Percentiles rank a stretch among this genome's conserved stretches.
phyloP scores from a whole-genome alignment of 2,329 filamentous ascomycete genomes.

The Elsinoe australis region DNA sequence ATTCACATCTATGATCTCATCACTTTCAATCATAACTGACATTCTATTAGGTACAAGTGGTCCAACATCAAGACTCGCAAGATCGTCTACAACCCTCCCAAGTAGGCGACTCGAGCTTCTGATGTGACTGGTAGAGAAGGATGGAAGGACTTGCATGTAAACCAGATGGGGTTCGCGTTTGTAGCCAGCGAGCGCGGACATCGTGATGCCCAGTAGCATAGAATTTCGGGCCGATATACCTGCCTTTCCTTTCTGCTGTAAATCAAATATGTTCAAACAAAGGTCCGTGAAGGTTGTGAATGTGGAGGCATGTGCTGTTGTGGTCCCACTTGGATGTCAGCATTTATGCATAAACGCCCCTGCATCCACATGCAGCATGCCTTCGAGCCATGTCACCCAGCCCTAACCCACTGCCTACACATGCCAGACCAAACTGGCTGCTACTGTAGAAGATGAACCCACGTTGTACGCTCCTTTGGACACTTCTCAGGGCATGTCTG shows the following conservation, averaged over 20 bases:
- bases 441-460: neutral
- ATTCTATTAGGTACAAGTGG: constrained; percentile 74
- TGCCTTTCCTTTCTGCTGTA: constrained; percentile 11
- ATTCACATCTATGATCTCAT: constrained; percentile 3
- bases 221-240: neutral
- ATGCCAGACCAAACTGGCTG: no score
- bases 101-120: neutral
- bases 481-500: neutral
- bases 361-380: no score
- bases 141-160: no score
- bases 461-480: neutral
- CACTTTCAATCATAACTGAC: constrained; percentile 25
- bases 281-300: no score
- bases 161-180: neutral
- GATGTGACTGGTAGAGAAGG: neutral
- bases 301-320: neutral
- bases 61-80: constrained; percentile 90
- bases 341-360: neutral
- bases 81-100: constrained; percentile 75
- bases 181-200: constrained; percentile 4
- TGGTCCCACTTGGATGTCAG: neutral
- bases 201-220: constrained; percentile 14
- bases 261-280: constrained; percentile 9
- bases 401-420: no score
- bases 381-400: no score